Base-by-base conservation (phyloP, 2,329 filamentous ascomycete genomes). In the Trichoderma guizhouense region DNA sequence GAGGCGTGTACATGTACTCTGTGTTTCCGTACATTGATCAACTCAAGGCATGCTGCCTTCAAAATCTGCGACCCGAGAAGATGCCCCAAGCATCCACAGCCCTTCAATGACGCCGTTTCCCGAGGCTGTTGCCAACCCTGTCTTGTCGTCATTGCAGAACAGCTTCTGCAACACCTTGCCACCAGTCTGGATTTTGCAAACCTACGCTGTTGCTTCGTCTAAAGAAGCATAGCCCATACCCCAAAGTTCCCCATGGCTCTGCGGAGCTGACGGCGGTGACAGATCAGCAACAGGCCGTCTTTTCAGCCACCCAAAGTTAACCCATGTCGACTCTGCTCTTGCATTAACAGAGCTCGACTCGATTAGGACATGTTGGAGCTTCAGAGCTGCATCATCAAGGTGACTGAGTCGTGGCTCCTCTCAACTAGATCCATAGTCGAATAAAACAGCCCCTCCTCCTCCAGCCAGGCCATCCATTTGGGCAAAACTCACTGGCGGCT, bases 221-320 rank as follows among this genome's bases (percentile, higher is more conserved):
- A 62, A 69, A 62, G 14, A 69, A 64, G 68, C 58, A 70, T 64
- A 64, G 57, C 57, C 21, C 67, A 51, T 26, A 61, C 55, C 51
- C 47, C 32, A 68, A 43, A 68, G 39, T 57, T 55, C 57, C 43
- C 67, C 58, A 53, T 70, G 9, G 62, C 62, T 66, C 36, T 60
- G 43, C 65, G 71, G 65, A 69, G 71, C 57, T 51, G 65, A 66
- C 66, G 58, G 57, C 66, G 60, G 71, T 64, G 58, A 72, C 71
- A 70, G 66, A 60, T 72, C 60, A 66, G 71, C 71, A 24, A 32
- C 66, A 69, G 47, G 57, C 71, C 58, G 34, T 63, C 66, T 69
- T 63, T 55, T 69, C 57, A 72, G 70, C 70, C 70, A 47, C 70
- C 64, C 30, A 72, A 53, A 63, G 64, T 55, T 39, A 51, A 55